Evolutionary conservation across 2,329 filamentous ascomycete genomes (phyloP).

Genomic region (Colletotrichum tropicicola): DNA sequence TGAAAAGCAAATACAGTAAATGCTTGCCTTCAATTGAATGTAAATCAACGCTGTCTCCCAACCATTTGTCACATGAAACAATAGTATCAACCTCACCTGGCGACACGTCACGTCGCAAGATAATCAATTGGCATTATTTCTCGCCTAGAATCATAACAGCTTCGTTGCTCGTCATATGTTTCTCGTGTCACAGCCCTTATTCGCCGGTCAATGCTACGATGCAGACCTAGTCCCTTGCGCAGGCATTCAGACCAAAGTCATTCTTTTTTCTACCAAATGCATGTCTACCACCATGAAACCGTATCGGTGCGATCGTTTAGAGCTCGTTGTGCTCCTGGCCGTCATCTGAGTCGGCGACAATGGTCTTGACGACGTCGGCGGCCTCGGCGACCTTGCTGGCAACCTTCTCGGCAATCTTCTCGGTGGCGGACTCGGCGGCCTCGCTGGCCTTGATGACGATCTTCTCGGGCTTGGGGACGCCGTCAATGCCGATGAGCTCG

Average conservation of each 20-base stretch:
- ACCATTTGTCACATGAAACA: no score
- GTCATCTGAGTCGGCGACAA: conserved; percentile 64
- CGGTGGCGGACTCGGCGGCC: conserved; percentile 41
- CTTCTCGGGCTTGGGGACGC: conserved; percentile 65
- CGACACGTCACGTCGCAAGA: not conserved
- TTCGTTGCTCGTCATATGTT: conserved; percentile 15
- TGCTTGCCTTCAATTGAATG: no score
- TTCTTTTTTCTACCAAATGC: not conserved
- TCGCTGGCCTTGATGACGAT: conserved; percentile 52
- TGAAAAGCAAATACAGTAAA: no score
- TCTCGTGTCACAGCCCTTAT: conserved; percentile 3
- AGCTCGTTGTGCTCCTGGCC: conserved; percentile 69
- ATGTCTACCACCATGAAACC: not conserved
- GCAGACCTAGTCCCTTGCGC: not conserved
- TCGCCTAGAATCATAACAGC: conserved; percentile 14
- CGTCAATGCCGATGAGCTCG: conserved; percentile 84
- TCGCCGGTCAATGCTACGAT: conserved; percentile 8
- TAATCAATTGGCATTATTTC: conserved; percentile 13
- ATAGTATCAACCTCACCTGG: no score
- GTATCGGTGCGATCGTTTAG: conserved; percentile 39
- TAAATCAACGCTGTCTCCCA: no score
- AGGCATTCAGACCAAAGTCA: no score
- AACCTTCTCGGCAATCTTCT: conserved; percentile 54
- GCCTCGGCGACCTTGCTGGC: conserved; percentile 55
- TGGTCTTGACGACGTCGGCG: conserved; percentile 61